Conservation (phyloP, 148 eudicot genomes). For the Dysphania ambrosioides region DNA sequence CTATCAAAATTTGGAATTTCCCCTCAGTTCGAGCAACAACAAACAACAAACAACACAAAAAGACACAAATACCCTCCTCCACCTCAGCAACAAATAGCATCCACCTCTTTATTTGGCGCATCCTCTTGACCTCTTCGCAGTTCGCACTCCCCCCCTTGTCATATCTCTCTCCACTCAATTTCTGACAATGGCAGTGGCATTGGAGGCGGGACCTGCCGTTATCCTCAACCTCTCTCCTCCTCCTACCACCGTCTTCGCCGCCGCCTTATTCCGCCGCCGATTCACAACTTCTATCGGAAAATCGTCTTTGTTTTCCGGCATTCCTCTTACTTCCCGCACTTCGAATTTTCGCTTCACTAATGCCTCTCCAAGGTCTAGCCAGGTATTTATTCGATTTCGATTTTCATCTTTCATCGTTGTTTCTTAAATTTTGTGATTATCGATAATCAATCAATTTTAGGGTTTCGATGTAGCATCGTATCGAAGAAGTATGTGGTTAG, state of each 20-base stretch:
- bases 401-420: background rate
- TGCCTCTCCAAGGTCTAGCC: constrained; percentile 22
- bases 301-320: constrained; percentile 4
- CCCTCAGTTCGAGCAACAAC: background rate
- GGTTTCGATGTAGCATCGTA: background rate
- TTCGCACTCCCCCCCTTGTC: no score
- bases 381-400: constrained; percentile 18
- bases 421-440: background rate
- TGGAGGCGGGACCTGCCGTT: constrained; percentile 41
- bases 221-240: constrained; percentile 22
- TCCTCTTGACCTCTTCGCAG: background rate
- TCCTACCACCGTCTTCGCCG: background rate
- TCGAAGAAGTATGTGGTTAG: background rate
- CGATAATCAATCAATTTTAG: background rate
- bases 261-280: background rate
- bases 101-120: background rate
- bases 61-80: background rate
- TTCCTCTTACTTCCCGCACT: constrained; percentile 14
- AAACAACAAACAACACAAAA: no score
- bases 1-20: no score
- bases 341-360: constrained; percentile 9
- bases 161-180: constrained; percentile 8
- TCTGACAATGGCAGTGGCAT: constrained; percentile 19
- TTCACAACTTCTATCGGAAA: background rate
- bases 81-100: background rate